phyloP scores from a whole-genome alignment of 2,329 filamentous ascomycete genomes.

The Juglanconis oblonga region DNA sequence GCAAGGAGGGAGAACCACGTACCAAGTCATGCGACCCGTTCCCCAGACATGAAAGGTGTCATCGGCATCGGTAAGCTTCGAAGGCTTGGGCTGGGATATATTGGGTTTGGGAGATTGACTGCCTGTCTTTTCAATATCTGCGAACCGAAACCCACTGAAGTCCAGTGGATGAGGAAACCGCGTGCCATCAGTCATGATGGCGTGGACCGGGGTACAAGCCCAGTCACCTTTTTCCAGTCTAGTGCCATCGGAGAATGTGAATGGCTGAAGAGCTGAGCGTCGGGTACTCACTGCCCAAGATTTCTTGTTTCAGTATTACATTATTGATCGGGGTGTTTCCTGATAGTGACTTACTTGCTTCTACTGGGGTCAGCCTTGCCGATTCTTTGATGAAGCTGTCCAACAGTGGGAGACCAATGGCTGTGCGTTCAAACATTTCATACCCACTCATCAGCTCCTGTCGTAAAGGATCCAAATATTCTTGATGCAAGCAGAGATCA shows the following conservation, averaged over 20 bases:
- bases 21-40: not conserved
- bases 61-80: too few relatives aligned
- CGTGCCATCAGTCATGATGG: not conserved
- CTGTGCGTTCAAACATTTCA: not conserved
- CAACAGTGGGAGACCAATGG: conserved; percentile 17
- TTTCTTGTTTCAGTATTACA: not conserved
- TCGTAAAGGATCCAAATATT: conserved; percentile 17
- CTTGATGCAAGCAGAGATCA: conserved; percentile 22
- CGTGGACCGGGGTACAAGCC: not conserved
- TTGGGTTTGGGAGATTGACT: too few relatives aligned
- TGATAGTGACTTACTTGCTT: not conserved
- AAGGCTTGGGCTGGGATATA: too few relatives aligned
- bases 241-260: not conserved
- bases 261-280: not conserved
- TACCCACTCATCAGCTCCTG: not conserved
- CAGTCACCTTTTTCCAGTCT: not conserved
- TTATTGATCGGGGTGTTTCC: too few relatives aligned
- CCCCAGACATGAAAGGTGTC: too few relatives aligned
- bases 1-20: too few relatives aligned
- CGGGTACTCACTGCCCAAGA: not conserved
- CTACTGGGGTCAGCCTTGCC: conserved; percentile 19
- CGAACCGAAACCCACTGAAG: not conserved
- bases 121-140: too few relatives aligned
- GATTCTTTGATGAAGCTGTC: conserved; percentile 29
- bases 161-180: not conserved